A percentile compares a stretch with the other conserved stretches of the same genome.
These are phyloP conservation scores for Lactarius sanguifluus DNA, from an alignment of 768 basidiomycete species.

Conservation along the genomic window DNA sequence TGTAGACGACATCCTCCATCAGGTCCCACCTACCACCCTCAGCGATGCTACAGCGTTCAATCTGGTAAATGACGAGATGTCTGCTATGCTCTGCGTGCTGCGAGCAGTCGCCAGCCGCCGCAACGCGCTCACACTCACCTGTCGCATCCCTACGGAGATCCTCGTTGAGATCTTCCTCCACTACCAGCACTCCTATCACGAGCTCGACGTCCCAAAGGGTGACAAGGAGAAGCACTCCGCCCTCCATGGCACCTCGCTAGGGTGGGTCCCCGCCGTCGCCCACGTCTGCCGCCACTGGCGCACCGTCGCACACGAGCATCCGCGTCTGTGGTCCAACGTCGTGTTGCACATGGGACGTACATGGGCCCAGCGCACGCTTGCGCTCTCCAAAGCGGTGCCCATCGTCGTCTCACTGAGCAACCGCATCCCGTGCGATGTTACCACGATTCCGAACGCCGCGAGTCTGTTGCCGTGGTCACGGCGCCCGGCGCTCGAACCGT, in stretches of 20 bases:
- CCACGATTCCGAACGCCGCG: background rate
- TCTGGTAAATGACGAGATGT: constrained; percentile 22
- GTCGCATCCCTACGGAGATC: constrained; percentile 24
- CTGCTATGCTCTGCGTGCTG: constrained; percentile 15
- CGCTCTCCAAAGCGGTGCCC: constrained; percentile 16
- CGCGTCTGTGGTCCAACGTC: constrained; percentile 19
- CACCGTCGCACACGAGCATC: constrained; percentile 16
- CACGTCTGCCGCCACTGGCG: constrained; percentile 25
- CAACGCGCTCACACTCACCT: constrained; percentile 22
- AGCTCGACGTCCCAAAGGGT: background rate
- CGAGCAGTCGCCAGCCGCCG: constrained; percentile 18
- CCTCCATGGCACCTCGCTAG: constrained; percentile 8
- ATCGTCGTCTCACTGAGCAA: constrained; percentile 9
- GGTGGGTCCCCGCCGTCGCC: constrained; percentile 21
- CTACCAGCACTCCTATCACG: constrained; percentile 9
- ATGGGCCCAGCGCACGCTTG: constrained; percentile 20
- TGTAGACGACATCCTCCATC: constrained; percentile 19
- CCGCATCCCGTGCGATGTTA: constrained; percentile 11
- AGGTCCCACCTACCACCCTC: constrained; percentile 14
- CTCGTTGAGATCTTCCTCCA: constrained; percentile 23
- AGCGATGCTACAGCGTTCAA: constrained; percentile 7
- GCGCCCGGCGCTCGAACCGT: background rate
- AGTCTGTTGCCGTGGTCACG: background rate
- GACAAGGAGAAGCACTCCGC: background rate
- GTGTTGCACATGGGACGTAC: constrained; percentile 10